Base-by-base conservation (phyloP, 2,329 filamentous ascomycete genomes). In the Neofusicoccum cordaticola region DNA sequence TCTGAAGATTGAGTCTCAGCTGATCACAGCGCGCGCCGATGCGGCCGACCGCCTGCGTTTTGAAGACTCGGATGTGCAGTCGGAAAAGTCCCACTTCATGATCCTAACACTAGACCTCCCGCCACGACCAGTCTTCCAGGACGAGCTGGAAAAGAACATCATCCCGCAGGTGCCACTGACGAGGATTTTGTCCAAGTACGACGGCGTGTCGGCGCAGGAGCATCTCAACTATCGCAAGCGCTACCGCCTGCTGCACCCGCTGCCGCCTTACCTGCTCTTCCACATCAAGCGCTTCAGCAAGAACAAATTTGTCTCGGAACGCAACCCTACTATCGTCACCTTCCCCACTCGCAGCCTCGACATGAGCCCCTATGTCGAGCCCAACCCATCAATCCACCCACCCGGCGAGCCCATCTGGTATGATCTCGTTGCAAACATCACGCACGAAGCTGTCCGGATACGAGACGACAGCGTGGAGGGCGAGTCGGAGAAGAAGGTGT, bases 241-340 rank as follows among this genome's bases (percentile, higher is more conserved):
- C 39, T 97, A 97, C 79, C 88, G 94, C 15, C 84, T 99, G 4
- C 81, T 96, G 53, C 93, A 97, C 72, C 95, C 95, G 0, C 84
- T 99, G 0, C 95, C 95, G 0, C 94, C 93, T 0, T 98, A 90
- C 74, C 86, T 99, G 17, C 83, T 95, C 62, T 92, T 99, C 80
- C 94, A 99, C 81, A 89, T 98, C 81, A 98, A 98, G 81, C 92
- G 95, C 70, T 99, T 99, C 84, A 92, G 89, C 70, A 89, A 90
- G 69, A 99, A 99, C 82, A 97, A 97, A 77, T 99, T 99, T 74
- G 91, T 99, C 19, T 87, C 90, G 2, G 94, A 98, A 79, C 90
- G 95, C 58, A 99, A 99, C 77, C 95, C 94, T 0, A 99, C 95
- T 9, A 99, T 99, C 72, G 95, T 99, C 68, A 98, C 94, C 0